phyloP scores from a whole-genome alignment of 192 early-diverging fungal species.

The Rhizophagus clarus region DNA sequence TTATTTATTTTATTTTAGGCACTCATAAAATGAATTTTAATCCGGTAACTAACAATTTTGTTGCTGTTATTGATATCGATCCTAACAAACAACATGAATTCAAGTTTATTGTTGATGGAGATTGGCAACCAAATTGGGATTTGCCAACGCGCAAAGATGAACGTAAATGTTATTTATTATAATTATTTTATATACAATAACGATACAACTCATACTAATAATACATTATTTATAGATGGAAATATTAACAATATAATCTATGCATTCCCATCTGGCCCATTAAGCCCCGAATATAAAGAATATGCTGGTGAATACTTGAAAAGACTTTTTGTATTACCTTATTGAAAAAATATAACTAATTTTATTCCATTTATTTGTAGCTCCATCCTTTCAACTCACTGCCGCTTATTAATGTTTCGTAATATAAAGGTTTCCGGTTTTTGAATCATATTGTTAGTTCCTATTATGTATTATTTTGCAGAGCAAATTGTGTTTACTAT shows the following conservation, averaged over 20 bases:
- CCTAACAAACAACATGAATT: constrained; percentile 33
- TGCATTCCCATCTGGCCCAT: constrained; percentile 12
- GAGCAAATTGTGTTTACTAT: too few species aligned
- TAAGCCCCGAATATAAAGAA: constrained; percentile 26
- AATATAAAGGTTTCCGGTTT: too few species aligned
- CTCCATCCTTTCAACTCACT: not conserved
- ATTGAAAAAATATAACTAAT: not conserved
- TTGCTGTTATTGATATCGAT: constrained; percentile 30
- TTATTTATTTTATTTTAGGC: not conserved
- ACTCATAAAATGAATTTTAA: constrained; percentile 19
- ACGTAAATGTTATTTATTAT: constrained; percentile 27
- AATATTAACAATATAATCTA: constrained; percentile 36
- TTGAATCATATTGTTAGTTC: too few species aligned
- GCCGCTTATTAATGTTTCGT: not conserved
- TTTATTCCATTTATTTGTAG: not conserved
- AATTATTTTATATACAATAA: not conserved
- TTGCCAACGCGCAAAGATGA: constrained; percentile 29
- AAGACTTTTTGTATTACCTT: not conserved
- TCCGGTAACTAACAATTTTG: constrained; percentile 14
- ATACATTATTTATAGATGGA: constrained; percentile 29
- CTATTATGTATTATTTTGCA: too few species aligned
- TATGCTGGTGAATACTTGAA: not conserved
- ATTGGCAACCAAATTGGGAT: constrained; percentile 33
- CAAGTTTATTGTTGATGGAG: constrained; percentile 39
- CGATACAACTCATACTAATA: not conserved